These are phyloP conservation scores for Escovopsis weberi DNA, from an alignment of 2,329 filamentous ascomycete genomes.

Conservation along the genomic window DNA sequence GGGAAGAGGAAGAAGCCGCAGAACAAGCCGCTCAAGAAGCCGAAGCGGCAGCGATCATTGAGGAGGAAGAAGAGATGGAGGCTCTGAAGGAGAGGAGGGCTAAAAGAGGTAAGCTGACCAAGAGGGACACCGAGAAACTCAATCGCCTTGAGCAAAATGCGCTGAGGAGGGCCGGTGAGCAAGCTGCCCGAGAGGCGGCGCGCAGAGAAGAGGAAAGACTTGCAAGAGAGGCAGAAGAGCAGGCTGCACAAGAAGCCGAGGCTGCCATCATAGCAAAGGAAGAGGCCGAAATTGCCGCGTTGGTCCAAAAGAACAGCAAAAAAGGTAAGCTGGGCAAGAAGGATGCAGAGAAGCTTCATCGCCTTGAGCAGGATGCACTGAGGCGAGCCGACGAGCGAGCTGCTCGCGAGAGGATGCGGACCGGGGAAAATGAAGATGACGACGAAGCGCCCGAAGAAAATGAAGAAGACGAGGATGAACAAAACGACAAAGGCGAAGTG, in stretches of 20 bases:
- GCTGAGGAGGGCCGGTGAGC: conserved; percentile 10
- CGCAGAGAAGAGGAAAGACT: conserved; percentile 8
- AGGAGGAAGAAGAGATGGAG: conserved; percentile 15
- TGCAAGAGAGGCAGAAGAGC: conserved; percentile 4
- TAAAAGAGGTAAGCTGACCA: conserved; percentile 15
- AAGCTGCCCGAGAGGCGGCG: conserved; percentile 4
- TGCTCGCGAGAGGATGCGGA: conserved; percentile 17
- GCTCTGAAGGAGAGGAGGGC: conserved; percentile 22
- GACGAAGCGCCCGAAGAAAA: conserved; percentile 15
- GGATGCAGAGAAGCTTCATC: conserved; percentile 16
- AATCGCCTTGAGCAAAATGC: conserved; percentile 11
- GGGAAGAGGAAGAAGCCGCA: conserved; percentile 6
- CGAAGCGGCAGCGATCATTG: conserved; percentile 9
- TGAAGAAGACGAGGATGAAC: conserved; percentile 16
- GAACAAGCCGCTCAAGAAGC: conserved; percentile 11
- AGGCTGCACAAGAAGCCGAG: conserved; percentile 11
- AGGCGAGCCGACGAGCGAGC: conserved; percentile 14
- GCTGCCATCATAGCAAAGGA: conserved; percentile 11
- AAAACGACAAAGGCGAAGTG: conserved; percentile 20
- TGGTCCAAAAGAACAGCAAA: conserved; percentile 22
- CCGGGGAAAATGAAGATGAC: conserved; percentile 19
- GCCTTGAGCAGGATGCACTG: conserved; percentile 10
- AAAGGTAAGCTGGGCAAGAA: conserved; percentile 14
- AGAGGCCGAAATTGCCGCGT: conserved; percentile 14
- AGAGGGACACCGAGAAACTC: conserved; percentile 17